Conservation (phyloP, 164 flowering plant genomes). For the Annona cherimola region DNA sequence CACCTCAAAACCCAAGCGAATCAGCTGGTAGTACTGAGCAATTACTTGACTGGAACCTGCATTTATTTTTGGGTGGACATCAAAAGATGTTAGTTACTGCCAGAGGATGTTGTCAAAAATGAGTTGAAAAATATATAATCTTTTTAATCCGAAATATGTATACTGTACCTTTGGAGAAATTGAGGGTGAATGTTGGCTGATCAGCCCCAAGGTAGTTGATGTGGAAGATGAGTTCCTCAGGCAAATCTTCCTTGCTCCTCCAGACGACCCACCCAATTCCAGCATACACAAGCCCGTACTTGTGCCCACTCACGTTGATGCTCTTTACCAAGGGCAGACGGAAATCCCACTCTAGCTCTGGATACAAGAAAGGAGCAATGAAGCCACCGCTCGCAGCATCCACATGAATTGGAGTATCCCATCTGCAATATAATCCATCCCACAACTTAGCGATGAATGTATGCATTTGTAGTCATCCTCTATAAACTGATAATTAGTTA, state of each 20-base stretch:
- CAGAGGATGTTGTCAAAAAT: background rate
- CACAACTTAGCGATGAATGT: background rate
- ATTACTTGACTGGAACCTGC: slow-evolving; percentile 41
- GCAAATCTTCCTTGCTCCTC: slow-evolving; percentile 41
- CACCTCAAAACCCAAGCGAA: slow-evolving; percentile 40
- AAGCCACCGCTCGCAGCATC: slow-evolving; percentile 46
- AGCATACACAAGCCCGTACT: slow-evolving; percentile 40
- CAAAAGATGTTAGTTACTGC: background rate
- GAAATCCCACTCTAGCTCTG: slow-evolving; percentile 44
- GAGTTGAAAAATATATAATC: background rate
- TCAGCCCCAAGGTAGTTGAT: slow-evolving; percentile 45
- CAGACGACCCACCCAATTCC: slow-evolving; percentile 44
- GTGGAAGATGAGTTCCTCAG: slow-evolving; percentile 44
- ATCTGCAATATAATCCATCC: slow-evolving; percentile 8
- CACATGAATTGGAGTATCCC: slow-evolving; percentile 39
- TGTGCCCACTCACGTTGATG: slow-evolving; percentile 42
- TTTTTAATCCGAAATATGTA: too few relatives aligned
- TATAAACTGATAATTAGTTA: background rate
- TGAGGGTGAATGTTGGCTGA: slow-evolving; percentile 47
- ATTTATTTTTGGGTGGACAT: background rate
- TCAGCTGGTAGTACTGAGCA: slow-evolving; percentile 40
- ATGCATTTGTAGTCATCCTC: background rate
- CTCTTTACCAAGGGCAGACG: slow-evolving; percentile 39
- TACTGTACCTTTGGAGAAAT: slow-evolving; percentile 38
- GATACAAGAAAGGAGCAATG: slow-evolving; percentile 34